Evolutionary conservation across 2,329 filamentous ascomycete genomes (phyloP), one percentile per base, ranked within the genome.

Genomic region (Emmonsiellopsis sp.): DNA sequence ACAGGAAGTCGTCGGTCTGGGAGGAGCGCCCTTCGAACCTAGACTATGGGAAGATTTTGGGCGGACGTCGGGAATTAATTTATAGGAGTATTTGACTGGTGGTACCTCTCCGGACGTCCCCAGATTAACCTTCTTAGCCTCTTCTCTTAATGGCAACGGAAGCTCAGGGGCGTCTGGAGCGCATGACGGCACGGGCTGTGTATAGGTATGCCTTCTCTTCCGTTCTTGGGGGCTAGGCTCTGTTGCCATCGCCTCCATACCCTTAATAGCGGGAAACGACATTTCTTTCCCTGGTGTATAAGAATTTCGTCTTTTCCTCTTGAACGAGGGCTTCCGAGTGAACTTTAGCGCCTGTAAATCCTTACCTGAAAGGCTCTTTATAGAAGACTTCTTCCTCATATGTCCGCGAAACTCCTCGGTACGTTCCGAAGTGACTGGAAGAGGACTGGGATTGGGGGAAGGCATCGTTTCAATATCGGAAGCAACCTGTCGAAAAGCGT

Each of bases 121-220:
- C 53, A 27, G 4, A 31, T 40, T 40, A 21, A 13, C 34, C 11
- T n/a, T 49, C 32, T 27, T 49, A 17, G 47, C 47, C 47, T 49
- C 47, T 42, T 49, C 36, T 14, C 36, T 14, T 13, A 49, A 32
- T 13, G 39, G 34, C 11, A n/a, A 13, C 32, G 47, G 47, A 37
- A 49, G 21, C 3, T 32, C 10, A 32, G 47, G 47, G 34, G 47
- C 21, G 31, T 39, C 36, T 14, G 21, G 34, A 8, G 36, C 17
- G 11, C 11, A n/a, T 17, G 34, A 14, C 9, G 10, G 47, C 17
- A 49, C 39, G n/a, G 63, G 61, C 14, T 69, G 68, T 31, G 69
- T 70, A 51, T 72, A 70, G 11, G 70, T 72, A 58, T 73, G 70
- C 51, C 70, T 63, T 56, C 70, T 65, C 53, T 53, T 56, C 14